phyloP scores from a whole-genome alignment of 164 flowering plant genomes.

The Umbellularia californica region DNA sequence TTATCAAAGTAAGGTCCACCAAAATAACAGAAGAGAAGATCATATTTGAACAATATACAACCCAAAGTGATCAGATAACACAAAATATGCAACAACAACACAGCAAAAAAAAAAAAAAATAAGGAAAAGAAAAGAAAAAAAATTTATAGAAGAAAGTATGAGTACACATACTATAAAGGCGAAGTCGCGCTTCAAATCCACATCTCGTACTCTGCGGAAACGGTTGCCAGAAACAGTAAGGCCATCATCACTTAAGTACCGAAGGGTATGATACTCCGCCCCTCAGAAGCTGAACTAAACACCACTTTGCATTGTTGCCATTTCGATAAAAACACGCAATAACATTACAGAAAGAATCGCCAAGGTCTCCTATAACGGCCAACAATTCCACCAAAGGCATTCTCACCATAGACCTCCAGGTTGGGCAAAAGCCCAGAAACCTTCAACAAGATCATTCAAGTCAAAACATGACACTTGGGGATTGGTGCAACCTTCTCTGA shows the following conservation, averaged over 20 bases:
- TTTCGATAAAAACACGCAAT: constrained; percentile 83
- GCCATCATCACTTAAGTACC: constrained; percentile 82
- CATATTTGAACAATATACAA: constrained; percentile 17
- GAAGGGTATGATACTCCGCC: constrained; percentile 72
- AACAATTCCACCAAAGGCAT: constrained; percentile 71
- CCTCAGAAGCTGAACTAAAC: constrained; percentile 82
- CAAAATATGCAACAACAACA: neutral
- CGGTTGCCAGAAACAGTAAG: constrained; percentile 94
- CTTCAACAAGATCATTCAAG: constrained; percentile 71
- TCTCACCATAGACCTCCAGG: constrained; percentile 76
- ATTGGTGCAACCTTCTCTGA: constrained; percentile 31
- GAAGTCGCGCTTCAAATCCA: constrained; percentile 95
- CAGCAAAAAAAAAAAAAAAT: neutral
- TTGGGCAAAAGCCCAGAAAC: constrained; percentile 62
- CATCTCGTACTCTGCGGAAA: constrained; percentile 99
- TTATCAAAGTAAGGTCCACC: neutral
- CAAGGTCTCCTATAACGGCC: constrained; percentile 74
- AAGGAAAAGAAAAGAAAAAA: neutral
- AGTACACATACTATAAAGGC: constrained; percentile 85
- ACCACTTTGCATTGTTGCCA: constrained; percentile 82
- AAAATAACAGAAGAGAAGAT: constrained; percentile 17
- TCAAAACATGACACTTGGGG: constrained; percentile 49
- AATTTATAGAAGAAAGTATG: neutral
- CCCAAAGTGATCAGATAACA: neutral
- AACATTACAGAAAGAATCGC: constrained; percentile 84